Evolutionary conservation across 352 stramenopile genomes (phyloP).

Genomic region (Paralagenidium karlingii): DNA sequence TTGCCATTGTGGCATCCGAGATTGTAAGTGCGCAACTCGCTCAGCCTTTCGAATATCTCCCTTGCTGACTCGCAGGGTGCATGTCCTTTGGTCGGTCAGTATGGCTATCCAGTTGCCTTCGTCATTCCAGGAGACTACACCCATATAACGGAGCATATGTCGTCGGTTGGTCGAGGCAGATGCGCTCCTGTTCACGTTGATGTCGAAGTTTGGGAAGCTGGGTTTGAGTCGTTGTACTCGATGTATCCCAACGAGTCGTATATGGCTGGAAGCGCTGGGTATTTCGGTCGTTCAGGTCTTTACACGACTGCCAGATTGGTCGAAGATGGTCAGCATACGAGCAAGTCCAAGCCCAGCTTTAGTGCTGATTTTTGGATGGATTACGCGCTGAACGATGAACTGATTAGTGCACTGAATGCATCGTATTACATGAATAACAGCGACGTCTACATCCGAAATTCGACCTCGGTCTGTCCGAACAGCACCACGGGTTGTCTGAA

Average conservation of each 20-base stretch:
- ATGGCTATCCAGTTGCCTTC: neutral
- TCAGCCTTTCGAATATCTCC: too few species aligned
- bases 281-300: constrained; percentile 17
- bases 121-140: neutral
- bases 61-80: neutral
- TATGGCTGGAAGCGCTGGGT: constrained; percentile 13
- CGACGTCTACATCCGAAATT: constrained; percentile 10
- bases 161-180: too few species aligned
- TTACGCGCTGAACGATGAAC: constrained; percentile 19
- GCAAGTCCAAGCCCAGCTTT: constrained; percentile 12
- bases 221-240: constrained; percentile 46
- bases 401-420: constrained; percentile 18
- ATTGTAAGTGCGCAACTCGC: too few species aligned
- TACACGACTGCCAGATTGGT: constrained; percentile 26
- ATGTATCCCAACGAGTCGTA: constrained; percentile 11
- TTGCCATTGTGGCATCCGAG: constrained; percentile 34
- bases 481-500: constrained; percentile 25
- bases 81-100: neutral
- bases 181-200: neutral
- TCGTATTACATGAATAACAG: constrained; percentile 9
- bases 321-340: constrained; percentile 10
- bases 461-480: constrained; percentile 10
- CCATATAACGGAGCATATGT: neutral
- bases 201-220: constrained; percentile 12
- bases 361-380: constrained; percentile 36